Base-by-base conservation (phyloP, 768 basidiomycete species). In the Kwoniella botswanensis region DNA sequence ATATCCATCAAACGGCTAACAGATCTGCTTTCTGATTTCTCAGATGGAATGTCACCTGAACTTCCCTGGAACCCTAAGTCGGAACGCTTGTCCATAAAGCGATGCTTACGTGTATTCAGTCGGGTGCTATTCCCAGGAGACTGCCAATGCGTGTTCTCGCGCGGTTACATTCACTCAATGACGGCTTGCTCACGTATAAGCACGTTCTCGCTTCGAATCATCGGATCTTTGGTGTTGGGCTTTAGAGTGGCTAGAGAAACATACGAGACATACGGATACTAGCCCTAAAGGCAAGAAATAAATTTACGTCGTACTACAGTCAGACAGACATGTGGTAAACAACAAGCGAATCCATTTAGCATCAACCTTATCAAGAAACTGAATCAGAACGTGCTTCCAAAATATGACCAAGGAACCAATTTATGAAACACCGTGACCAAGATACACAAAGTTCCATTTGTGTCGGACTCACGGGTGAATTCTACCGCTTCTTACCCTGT, bases 281-380 rank as follows among this genome's bases (percentile, higher is more conserved):
- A 15, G 46, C 18, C 46, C 46, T 18, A 15, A 50, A 12, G 46
- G 46, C 18, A 50, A 50, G 18, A 15, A 15, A 15, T 26, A 4
- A 58, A 2, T 10, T 26, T 17, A 9, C 57, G 29, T 35, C 57
- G 29, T 35, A 26, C 57, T 58, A 26, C 15, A 29, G 10, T 13
- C n/a, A 58, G 13, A 58, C n/a, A 58, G 13, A 58, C 22, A 13
- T 29, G 29, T 58, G 57, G 57, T 58, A 58, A 58, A 58, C 24
- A 58, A 58, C 24, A 58, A 26, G 57, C 57, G 57, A 58, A 22
- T 58, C 57, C 24, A 58, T 26, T 35, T 58, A 58, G 57, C 26
- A 26, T 58, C 22, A 58, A 58, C 57, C 29, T 58, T 58, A 58
- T 9, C 12, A 13, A 41, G 29, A 35, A 58, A 58, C 57, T 35